Evolutionary conservation across 1,139 yeast species (phyloP).

Genomic region (Sugiyamaella paludigena): DNA sequence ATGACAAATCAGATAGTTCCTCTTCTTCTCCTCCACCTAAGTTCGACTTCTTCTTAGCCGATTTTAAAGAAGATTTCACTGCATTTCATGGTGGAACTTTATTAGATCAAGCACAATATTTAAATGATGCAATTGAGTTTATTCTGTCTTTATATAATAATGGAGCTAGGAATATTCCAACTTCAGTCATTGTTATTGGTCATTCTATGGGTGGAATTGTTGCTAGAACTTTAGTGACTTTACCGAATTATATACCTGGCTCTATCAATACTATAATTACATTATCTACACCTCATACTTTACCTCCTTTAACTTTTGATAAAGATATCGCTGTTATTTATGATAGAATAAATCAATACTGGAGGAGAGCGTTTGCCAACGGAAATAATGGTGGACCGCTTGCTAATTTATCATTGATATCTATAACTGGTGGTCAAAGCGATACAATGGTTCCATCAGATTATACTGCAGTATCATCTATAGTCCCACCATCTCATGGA

Average conservation of each 20-base stretch:
- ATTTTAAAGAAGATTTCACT: slow-evolving; percentile 92
- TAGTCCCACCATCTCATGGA: slow-evolving; percentile 74
- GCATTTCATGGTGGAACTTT: slow-evolving; percentile 96
- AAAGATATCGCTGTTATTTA: slow-evolving; percentile 78
- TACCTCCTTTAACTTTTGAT: slow-evolving; percentile 95
- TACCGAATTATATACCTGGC: slow-evolving; percentile 68
- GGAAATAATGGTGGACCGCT: slow-evolving; percentile 30
- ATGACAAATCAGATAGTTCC: neutral
- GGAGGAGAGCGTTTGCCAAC: slow-evolving; percentile 60
- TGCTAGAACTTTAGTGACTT: slow-evolving; percentile 72
- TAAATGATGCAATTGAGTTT: slow-evolving; percentile 81
- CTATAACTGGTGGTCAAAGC: slow-evolving; percentile 87
- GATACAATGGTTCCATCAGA: slow-evolving; percentile 92
- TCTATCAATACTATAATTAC: slow-evolving; percentile 85
- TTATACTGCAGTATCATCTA: slow-evolving; percentile 71
- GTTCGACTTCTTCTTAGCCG: slow-evolving; percentile 69
- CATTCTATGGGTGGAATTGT: slow-evolving; percentile 99
- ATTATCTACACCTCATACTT: slow-evolving; percentile 87
- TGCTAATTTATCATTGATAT: slow-evolving; percentile 42
- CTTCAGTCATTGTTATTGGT: slow-evolving; percentile 75
- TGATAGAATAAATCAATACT: slow-evolving; percentile 70
- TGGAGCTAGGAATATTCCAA: slow-evolving; percentile 42
- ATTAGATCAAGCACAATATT: slow-evolving; percentile 90
- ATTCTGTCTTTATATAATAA: slow-evolving; percentile 66
- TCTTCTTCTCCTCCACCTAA: slow-evolving; percentile 17